phyloP scores from a whole-genome alignment of 2,329 filamentous ascomycete species.

The Stemphylium lycopersici region DNA sequence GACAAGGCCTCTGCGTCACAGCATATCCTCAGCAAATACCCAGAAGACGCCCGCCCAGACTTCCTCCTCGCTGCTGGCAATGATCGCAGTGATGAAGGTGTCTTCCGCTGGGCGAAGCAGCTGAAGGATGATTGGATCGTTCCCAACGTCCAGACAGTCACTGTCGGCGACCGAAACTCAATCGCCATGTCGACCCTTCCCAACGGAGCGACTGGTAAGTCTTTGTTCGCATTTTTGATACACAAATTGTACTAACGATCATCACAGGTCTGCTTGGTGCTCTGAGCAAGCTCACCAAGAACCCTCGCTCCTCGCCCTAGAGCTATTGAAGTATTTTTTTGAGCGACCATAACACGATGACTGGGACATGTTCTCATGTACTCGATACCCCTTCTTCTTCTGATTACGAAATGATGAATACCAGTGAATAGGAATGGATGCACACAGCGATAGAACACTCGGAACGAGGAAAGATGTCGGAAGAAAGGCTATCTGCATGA shows the following conservation, averaged over 20 bases:
- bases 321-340: background rate
- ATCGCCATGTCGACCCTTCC: slow-evolving; percentile 84
- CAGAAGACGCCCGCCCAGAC: slow-evolving; percentile 58
- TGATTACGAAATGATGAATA: slow-evolving; percentile 5
- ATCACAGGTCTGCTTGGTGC: slow-evolving; percentile 38
- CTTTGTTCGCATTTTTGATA: background rate
- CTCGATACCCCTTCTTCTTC: slow-evolving; percentile 5
- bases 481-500: background rate
- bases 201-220: slow-evolving; percentile 87
- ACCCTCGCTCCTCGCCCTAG: slow-evolving; percentile 9
- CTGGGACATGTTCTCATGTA: slow-evolving; percentile 3
- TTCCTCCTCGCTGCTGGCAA: slow-evolving; percentile 91
- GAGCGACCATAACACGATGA: slow-evolving; percentile 1
- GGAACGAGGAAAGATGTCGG: background rate
- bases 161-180: slow-evolving; percentile 84
- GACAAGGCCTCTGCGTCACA: slow-evolving; percentile 85
- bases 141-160: slow-evolving; percentile 78
- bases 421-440: background rate
- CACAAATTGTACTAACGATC: slow-evolving; percentile 11
- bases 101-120: slow-evolving; percentile 92
- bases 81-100: slow-evolving; percentile 89
- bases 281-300: slow-evolving; percentile 38
- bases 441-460: background rate
- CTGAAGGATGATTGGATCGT: slow-evolving; percentile 61
- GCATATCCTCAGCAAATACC: slow-evolving; percentile 66